Evolutionary conservation across 768 basidiomycete species (phyloP), one percentile per base, ranked within the genome.

Genomic region (Russula olivacea): DNA sequence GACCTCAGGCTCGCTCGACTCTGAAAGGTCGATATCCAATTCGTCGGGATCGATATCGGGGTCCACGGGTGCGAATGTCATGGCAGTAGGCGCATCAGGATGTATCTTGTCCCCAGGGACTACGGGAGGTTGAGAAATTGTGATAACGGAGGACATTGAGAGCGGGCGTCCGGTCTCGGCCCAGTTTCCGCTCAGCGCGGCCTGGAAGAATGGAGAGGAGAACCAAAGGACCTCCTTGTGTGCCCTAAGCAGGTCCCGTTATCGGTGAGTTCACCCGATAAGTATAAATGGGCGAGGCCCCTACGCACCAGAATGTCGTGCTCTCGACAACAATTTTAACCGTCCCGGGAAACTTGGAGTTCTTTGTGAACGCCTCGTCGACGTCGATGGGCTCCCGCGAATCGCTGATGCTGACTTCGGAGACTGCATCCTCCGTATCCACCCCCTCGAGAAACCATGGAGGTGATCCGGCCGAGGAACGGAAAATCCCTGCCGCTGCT

Each of bases 191-290:
- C 91, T 91, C 52, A 96, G 77, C 10, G 92, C 87, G 19, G 91
- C 91, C 74, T 94, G 88, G 73, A 96, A 96, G 79, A 96, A 96
- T 0, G 93, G 91, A n/a, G 92, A 94, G 4, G 93, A 89, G 71
- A 93, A 96, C 74, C 87, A 89, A 7, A 96, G 77, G 32, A 96
- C 84, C 71, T 95, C 93, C 72, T 91, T 93, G 75, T 96, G 93
- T 0, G 89, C 88, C 91, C 91, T 93, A 50, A 47, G 6, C 21
- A 34, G 8, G 21, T 17, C 17, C 30, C 19, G 34, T 40, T 40
- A 17, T 34, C 43, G 55, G 59, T 55, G 25, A 40, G 4, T 55
- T 65, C 41, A 68, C 50, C 55, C 34, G 52, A 64, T 50, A 54
- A 58, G 61, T 55, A 5, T 45, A 19, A 41, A 53, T 19, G 56